Evolutionary conservation across 2,329 filamentous ascomycete genomes (phyloP), one percentile per base, ranked within the genome.

Genomic region (Aspergillus fischeri): DNA sequence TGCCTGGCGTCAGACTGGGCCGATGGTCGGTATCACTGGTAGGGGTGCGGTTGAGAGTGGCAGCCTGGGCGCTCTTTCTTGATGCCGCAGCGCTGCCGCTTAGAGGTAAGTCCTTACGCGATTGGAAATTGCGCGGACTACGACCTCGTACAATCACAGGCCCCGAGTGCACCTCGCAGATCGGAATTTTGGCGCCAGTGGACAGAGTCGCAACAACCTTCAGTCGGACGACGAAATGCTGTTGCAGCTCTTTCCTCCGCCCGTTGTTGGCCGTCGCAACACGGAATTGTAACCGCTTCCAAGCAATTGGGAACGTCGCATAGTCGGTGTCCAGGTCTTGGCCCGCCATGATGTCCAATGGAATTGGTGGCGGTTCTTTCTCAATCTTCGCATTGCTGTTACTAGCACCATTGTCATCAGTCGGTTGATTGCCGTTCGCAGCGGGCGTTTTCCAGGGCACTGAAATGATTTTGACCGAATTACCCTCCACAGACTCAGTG

Each of bases 391-490:
- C 83, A 1, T 57, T 56, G 38, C 64, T 86, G 80, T 44, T 68
- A 45, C 53, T 63, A 52, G 32, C 72, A 68, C 52, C 60, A 52
- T 51, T 62, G 7, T 32, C 51, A 25, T 71, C 68, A 27, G 70
- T 67, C 10, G 79, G 79, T 1, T 78, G 78, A 60, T 88, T 84
- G 60, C 76, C 81, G 57, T 86, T 80, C 62, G 90, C 90, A 28
- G 89, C 90, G 1, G 92, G 92, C 1, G 92, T 97, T 79, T 97
- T 97, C 93, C 93, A 97, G 1, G 93, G 93, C 58, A 97, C 96
- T 7, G 94, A 94, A 61, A 97, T 97, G 60, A 97, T 87, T 66
- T 95, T 93, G 47, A 97, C 91, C 0, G 90, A 79, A 66, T 96
- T 93, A 35, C 91, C 91, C 72, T 97, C 93, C 17, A 96, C 92